phyloP scores from a whole-genome alignment of 2,329 filamentous ascomycete genomes.

The Ascochyta lentis region DNA sequence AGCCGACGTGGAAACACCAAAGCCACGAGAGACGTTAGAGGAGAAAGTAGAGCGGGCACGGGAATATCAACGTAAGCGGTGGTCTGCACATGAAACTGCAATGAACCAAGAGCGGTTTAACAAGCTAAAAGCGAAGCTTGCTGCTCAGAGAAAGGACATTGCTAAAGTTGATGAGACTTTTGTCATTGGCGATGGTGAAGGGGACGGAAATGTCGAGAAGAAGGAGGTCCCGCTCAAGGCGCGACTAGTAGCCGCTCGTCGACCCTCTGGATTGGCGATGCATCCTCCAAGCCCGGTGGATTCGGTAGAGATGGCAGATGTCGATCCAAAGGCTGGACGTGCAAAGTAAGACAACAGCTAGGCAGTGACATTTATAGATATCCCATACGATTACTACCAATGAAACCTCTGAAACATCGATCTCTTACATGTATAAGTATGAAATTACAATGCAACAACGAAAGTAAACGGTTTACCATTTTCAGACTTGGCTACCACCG shows the following conservation, averaged over 20 bases:
- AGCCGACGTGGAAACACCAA: neutral
- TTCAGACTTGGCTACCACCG: too few relatives aligned
- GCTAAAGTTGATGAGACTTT: neutral
- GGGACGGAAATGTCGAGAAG: neutral
- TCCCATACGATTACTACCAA: too few relatives aligned
- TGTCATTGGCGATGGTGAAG: neutral
- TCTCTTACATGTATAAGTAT: too few relatives aligned
- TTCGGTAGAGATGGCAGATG: neutral
- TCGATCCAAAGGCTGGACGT: neutral
- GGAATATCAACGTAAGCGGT: neutral
- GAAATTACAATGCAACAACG: too few relatives aligned
- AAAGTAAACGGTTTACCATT: too few relatives aligned
- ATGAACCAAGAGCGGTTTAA: neutral
- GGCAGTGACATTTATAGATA: too few relatives aligned
- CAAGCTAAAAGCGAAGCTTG: neutral
- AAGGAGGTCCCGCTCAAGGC: neutral
- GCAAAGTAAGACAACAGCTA: neutral
- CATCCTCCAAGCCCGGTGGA: neutral
- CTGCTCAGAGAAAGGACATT: neutral
- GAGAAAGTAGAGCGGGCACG: neutral
- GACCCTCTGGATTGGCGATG: neutral
- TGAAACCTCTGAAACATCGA: too few relatives aligned
- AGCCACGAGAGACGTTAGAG: neutral
- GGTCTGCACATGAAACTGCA: neutral
- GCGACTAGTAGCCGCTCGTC: neutral